Conservation (phyloP, 2,329 filamentous ascomycete genomes). For the Penicillium sp. region DNA sequence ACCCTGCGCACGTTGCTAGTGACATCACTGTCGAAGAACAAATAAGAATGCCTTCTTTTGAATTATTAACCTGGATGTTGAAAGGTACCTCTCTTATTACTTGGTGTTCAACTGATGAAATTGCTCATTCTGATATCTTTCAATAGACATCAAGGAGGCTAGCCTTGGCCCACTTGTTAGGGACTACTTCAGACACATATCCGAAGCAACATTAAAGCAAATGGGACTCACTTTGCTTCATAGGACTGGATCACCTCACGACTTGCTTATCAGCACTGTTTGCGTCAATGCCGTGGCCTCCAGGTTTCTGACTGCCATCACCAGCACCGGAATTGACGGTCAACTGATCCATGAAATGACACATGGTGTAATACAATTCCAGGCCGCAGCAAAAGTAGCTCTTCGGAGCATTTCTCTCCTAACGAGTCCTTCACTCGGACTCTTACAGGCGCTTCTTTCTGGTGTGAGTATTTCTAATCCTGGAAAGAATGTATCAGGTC, state of each 20-base stretch:
- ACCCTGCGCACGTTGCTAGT: not conserved
- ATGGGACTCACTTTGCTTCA: not conserved
- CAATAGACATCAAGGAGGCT: not conserved
- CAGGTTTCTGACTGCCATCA: not conserved
- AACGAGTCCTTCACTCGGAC: not conserved
- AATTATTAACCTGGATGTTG: not conserved
- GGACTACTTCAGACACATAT: not conserved
- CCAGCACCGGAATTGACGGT: not conserved
- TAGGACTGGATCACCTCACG: not conserved
- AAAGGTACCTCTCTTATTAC: not conserved
- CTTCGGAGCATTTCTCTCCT: not conserved
- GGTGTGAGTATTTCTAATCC: not conserved
- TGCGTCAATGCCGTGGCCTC: not conserved
- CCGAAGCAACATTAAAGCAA: not conserved
- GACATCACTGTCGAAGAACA: not conserved
- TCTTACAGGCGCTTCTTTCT: not conserved
- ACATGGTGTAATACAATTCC: not conserved
- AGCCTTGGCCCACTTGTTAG: not conserved
- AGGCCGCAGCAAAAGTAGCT: not conserved
- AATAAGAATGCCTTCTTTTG: not conserved
- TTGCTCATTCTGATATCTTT: not conserved
- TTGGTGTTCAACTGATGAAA: too few relatives aligned
- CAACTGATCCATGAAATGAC: not conserved
- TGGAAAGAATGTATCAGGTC: not conserved
- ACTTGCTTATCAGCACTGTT: not conserved